Evolutionary conservation across 768 basidiomycete species (phyloP), one percentile per base, ranked within the genome.

Genomic region (Hypholoma fasciculare): DNA sequence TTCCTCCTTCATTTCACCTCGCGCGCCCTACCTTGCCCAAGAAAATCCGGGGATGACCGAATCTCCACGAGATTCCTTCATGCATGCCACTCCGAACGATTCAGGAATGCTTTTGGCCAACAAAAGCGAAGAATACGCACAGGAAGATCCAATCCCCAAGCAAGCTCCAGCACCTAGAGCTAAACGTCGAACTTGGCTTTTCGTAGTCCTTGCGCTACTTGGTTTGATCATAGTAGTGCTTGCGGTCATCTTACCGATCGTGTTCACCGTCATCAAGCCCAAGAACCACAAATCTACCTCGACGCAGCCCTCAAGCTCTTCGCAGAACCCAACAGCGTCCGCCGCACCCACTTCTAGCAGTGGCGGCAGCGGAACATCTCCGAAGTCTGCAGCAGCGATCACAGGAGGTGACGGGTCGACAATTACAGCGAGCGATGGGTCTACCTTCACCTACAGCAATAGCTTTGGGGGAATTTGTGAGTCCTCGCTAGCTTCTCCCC

Each of bases 371-470:
- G 27, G 62, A 20, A 56, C 61, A 26, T 50, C 65, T 37, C 38
- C 42, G 6, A 42, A 42, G 40, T 17, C 40, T 44, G 58, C 60
- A 27, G 51, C 50, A 27, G 62, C 70, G 0, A 76, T 74, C 23
- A 74, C 77, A 2, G 94, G 94, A 12, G 82, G 84, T 16, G 85
- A 90, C 66, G 92, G 92, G 9, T 89, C 87, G 27, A 76, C 76
- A 4, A 73, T 94, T 52, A 83, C 78, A 7, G 75, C 78, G 17
- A 84, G 80, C 2, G 82, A 93, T 67, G 94, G 94, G 1, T 73
- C 82, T 1, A 85, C 80, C 1, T 90, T 94, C 72, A 84, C 78
- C 2, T 96, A 96, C 70, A 77, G 76, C 58, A 96, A 95, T 71
- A 73, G 80, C 17, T 90, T 92, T 67, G 92, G 86, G 36, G 89